Percentiles rank a stretch among this genome's conserved stretches.
phyloP scores from a whole-genome alignment of 257 asterid species.

The Capsicum baccatum region DNA sequence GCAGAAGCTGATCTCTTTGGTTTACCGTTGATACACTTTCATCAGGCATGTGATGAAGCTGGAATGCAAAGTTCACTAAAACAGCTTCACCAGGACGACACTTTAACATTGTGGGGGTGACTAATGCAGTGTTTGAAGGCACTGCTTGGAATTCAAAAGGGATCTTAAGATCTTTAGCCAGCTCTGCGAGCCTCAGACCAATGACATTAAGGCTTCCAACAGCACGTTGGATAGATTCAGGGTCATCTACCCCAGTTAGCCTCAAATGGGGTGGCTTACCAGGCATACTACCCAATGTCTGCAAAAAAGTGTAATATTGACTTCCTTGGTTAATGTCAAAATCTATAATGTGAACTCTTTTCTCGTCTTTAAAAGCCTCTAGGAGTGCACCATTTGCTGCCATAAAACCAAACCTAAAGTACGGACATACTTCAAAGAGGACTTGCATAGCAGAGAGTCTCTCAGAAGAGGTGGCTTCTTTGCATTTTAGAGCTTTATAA shows the following conservation, averaged over 20 bases:
- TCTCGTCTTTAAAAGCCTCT: conserved; percentile 71
- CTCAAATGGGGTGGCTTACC: conserved; percentile 59
- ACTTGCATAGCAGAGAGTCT: conserved; percentile 95
- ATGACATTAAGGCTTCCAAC: conserved; percentile 73
- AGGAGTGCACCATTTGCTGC: conserved; percentile 84
- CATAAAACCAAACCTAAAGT: conserved; percentile 90
- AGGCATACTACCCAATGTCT: conserved; percentile 63
- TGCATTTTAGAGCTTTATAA: conserved; percentile 82
- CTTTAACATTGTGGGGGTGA: conserved; percentile 57
- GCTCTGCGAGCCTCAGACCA: conserved; percentile 71
- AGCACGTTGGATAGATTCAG: conserved; percentile 83
- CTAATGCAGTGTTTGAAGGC: conserved; percentile 66
- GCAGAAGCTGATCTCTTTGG: conserved; percentile 81
- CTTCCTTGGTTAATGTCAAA: conserved; percentile 96
- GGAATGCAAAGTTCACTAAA: conserved; percentile 88
- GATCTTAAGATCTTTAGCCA: conserved; percentile 63
- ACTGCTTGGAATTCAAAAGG: conserved; percentile 73
- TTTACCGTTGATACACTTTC: conserved; percentile 87
- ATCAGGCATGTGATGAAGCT: conserved; percentile 97
- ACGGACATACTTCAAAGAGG: conserved; percentile 94
- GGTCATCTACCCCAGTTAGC: conserved; percentile 92
- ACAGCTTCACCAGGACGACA: conserved; percentile 71
- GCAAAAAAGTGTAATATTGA: conserved; percentile 83
- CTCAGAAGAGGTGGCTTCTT: conserved; percentile 73
- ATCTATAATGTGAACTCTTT: conserved; percentile 75